phyloP scores from a whole-genome alignment of 2,329 filamentous ascomycete genomes.

The Arthrobotrys conoides region DNA sequence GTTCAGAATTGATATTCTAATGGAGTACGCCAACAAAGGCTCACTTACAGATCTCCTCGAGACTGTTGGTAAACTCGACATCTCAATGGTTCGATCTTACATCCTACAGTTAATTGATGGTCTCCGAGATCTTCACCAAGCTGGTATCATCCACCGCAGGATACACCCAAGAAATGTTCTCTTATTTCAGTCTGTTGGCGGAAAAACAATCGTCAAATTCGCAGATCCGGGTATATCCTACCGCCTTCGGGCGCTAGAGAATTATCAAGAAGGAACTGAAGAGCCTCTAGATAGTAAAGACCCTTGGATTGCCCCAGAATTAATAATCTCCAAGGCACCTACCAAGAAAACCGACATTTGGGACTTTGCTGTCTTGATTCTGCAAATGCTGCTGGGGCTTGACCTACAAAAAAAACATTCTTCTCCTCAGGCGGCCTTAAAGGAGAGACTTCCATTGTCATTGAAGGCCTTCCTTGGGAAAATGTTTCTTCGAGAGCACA shows the following conservation, averaged over 20 bases:
- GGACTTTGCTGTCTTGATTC: constrained; percentile 90
- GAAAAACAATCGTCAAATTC: constrained; percentile 78
- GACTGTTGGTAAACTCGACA: constrained; percentile 80
- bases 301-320: constrained; percentile 47
- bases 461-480: constrained; percentile 84
- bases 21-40: constrained; percentile 83
- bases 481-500: constrained; percentile 87
- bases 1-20: constrained; percentile 74
- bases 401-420: constrained; percentile 82
- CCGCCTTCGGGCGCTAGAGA: constrained; percentile 39
- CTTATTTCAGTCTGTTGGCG: constrained; percentile 79
- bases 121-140: constrained; percentile 86
- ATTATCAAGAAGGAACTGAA: constrained; percentile 41
- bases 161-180: constrained; percentile 86
- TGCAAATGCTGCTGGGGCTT: constrained; percentile 94
- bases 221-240: constrained; percentile 74
- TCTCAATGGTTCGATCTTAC: constrained; percentile 85
- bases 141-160: constrained; percentile 85
- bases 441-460: constrained; percentile 79
- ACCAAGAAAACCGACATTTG: constrained; percentile 90
- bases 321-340: constrained; percentile 66
- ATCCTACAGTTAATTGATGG: constrained; percentile 93
- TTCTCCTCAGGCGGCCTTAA: constrained; percentile 81
- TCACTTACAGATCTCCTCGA: constrained; percentile 86
- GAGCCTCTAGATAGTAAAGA: constrained; percentile 13